A percentile compares a stretch with the other conserved stretches of the same genome.
phyloP scores from a whole-genome alignment of 1,139 yeast species.

The Saccharomyces hybrid region DNA sequence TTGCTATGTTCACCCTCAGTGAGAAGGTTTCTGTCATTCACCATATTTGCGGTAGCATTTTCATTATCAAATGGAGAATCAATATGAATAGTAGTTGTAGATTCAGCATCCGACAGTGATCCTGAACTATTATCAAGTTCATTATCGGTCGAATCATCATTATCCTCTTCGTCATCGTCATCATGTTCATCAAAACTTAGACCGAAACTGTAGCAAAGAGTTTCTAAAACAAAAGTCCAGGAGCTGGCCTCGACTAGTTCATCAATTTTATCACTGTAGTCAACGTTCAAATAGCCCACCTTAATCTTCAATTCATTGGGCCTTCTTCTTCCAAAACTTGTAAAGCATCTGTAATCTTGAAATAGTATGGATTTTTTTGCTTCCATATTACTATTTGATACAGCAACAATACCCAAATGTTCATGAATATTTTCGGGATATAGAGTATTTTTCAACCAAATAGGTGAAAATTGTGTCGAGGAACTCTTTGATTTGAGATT shows the following conservation, averaged over 20 bases:
- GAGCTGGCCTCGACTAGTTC: conserved; percentile 28
- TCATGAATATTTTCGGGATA: conserved; percentile 7
- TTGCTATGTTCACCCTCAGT: neutral
- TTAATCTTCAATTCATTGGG: conserved; percentile 27
- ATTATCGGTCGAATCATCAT: conserved; percentile 7
- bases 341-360: conserved; percentile 17
- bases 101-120: conserved; percentile 7
- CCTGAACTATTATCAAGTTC: conserved; percentile 5
- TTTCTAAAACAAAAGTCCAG: conserved; percentile 26
- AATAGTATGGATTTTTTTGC: conserved; percentile 18
- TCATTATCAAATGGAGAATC: conserved; percentile 4
- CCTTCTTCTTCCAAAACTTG: conserved; percentile 15
- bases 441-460: conserved; percentile 10
- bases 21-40: neutral
- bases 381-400: conserved; percentile 27
- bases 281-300: conserved; percentile 29
- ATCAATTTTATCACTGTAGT: conserved; percentile 23
- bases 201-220: conserved; percentile 26
- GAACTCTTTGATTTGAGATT: neutral
- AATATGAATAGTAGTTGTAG: conserved; percentile 11
- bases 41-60: neutral
- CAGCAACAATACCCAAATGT: conserved; percentile 20
- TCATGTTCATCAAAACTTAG: conserved; percentile 28
- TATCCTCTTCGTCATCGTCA: conserved; percentile 10
- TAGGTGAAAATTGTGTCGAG: conserved; percentile 13